Evolutionary conservation across 2,329 filamentous ascomycete genomes (phyloP).

Genomic region (Aspergillus hiratsukae): DNA sequence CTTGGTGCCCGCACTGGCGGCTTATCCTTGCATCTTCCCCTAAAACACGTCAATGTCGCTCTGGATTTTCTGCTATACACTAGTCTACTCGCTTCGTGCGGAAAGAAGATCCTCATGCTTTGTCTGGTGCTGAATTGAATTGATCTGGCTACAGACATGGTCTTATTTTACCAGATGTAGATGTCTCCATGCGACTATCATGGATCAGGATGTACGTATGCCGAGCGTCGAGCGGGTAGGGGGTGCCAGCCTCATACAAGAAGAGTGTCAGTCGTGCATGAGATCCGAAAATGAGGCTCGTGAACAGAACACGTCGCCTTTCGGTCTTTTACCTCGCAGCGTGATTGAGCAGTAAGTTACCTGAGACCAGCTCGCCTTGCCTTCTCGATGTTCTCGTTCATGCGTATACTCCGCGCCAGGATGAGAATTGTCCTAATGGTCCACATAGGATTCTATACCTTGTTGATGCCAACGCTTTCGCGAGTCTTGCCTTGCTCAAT

Average conservation of each 20-base stretch:
- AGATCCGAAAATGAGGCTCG: constrained; percentile 2
- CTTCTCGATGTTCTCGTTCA: background rate
- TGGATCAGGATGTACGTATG: constrained; percentile 22
- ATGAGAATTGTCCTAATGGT: constrained; percentile 16
- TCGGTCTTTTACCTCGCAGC: constrained; percentile 22
- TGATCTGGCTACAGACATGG: constrained; percentile 16
- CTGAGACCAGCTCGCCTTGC: constrained; percentile 2
- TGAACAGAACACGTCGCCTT: constrained; percentile 11
- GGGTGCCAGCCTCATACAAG: constrained; percentile 5
- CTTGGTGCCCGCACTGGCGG: background rate
- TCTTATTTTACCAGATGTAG: constrained; percentile 15
- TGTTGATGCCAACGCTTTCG: constrained; percentile 45
- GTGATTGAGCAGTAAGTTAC: constrained; percentile 28
- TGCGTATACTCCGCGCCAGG: background rate
- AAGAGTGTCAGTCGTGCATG: constrained; percentile 5
- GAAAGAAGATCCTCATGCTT: background rate
- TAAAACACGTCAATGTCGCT: background rate
- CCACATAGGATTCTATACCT: constrained; percentile 42
- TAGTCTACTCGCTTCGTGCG: background rate
- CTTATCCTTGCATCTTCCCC: background rate
- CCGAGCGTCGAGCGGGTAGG: constrained; percentile 13
- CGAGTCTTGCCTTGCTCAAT: constrained; percentile 44
- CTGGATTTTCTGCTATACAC: background rate
- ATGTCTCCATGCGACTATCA: constrained; percentile 11
- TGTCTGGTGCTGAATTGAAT: background rate